Conservation (phyloP, 2,329 filamentous ascomycete genomes). For the Sphaerulina musiva region DNA sequence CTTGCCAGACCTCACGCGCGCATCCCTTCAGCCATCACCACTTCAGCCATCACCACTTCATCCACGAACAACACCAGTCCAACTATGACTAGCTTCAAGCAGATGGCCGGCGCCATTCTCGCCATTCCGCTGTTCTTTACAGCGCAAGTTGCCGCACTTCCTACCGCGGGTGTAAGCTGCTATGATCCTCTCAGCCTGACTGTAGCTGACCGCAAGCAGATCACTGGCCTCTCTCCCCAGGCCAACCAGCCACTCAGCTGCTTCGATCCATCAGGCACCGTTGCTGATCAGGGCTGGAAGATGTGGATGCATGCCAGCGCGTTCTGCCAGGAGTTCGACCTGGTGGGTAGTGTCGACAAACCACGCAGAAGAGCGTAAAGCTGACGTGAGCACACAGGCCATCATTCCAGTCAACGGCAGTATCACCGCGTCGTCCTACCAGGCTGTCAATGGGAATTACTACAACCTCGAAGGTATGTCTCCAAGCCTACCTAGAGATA, state of each 20-base stretch:
- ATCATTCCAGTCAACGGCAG: neutral
- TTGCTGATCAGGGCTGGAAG: neutral
- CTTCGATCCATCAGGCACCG: neutral
- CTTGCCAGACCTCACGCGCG: neutral
- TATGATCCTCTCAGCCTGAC: neutral
- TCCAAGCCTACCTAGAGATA: neutral
- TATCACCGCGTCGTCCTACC: neutral
- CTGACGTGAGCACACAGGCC: neutral
- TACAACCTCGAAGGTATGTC: neutral
- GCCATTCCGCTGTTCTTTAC: neutral
- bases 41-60: neutral
- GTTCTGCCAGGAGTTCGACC: neutral
- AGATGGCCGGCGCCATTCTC: neutral
- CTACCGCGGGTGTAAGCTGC: neutral
- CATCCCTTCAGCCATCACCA: neutral
- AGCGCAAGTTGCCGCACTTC: neutral
- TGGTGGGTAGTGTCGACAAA: neutral
- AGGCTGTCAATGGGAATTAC: neutral
- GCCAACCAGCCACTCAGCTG: neutral
- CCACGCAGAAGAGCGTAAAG: too few species aligned
- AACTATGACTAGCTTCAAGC: conserved; percentile 1
- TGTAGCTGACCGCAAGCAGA: neutral
- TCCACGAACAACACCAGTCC: neutral
- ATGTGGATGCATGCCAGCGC: neutral
- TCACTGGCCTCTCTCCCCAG: neutral